Percentiles rank a stretch among this genome's conserved stretches.
phyloP scores from a whole-genome alignment of 371 early-diverging fungal species.

The Funneliformis caledonium region DNA sequence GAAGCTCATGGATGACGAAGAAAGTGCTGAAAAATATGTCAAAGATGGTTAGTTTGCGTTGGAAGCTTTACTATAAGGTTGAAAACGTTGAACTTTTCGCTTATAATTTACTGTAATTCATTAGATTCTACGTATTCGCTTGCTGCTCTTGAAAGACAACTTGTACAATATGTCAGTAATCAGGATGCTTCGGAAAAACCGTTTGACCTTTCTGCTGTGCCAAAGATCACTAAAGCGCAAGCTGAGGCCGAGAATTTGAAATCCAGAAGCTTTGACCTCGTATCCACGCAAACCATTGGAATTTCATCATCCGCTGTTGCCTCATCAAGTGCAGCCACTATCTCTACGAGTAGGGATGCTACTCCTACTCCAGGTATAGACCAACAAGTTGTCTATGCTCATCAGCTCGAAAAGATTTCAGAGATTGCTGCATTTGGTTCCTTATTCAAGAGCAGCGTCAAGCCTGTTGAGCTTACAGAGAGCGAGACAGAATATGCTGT shows the following conservation, averaged over 20 bases:
- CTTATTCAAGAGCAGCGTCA: conserved; percentile 81
- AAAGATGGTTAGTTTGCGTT: conserved; percentile 57
- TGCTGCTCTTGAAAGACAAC: conserved; percentile 83
- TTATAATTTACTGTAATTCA: background rate
- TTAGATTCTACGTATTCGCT: conserved; percentile 84
- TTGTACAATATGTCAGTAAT: conserved; percentile 81
- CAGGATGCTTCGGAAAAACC: conserved; percentile 62
- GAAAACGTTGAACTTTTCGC: background rate
- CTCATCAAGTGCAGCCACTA: conserved; percentile 42
- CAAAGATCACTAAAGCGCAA: conserved; percentile 82
- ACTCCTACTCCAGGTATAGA: conserved; percentile 40
- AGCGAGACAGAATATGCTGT: conserved; percentile 96
- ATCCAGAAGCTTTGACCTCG: conserved; percentile 47
- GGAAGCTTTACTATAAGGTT: background rate
- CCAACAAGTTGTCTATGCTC: conserved; percentile 75
- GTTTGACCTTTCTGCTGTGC: conserved; percentile 83
- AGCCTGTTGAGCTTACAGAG: conserved; percentile 87
- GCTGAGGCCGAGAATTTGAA: conserved; percentile 66
- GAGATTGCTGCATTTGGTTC: conserved; percentile 84
- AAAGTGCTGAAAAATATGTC: conserved; percentile 62
- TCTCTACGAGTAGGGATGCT: conserved; percentile 42
- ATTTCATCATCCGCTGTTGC: conserved; percentile 43
- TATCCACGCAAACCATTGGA: conserved; percentile 46
- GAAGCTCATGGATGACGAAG: conserved; percentile 72
- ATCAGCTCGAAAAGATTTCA: conserved; percentile 76